phyloP scores from a whole-genome alignment of 2,329 filamentous ascomycete species.

The Raffaelea deltoideospora region DNA sequence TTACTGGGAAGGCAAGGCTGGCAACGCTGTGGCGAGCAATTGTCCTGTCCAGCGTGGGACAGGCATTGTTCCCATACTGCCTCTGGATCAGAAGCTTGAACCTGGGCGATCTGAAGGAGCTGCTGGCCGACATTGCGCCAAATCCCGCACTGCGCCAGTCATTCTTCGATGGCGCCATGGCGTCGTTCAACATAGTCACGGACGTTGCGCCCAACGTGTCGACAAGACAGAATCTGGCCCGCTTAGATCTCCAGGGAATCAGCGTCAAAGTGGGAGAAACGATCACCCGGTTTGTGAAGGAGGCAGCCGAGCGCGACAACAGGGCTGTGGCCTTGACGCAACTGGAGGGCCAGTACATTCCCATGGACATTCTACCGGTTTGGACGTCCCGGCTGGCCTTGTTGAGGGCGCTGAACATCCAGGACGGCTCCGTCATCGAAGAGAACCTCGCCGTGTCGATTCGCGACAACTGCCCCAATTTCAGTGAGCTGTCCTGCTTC shows the following conservation, averaged over 20 bases:
- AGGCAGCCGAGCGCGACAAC: constrained; percentile 22
- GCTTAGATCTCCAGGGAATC: constrained; percentile 20
- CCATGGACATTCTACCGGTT: constrained; percentile 32
- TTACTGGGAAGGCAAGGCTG: constrained; percentile 30
- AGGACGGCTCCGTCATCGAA: constrained; percentile 43
- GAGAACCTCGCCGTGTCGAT: constrained; percentile 39
- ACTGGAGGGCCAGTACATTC: constrained; percentile 35
- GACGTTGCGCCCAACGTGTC: constrained; percentile 1
- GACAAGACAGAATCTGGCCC: constrained; percentile 10
- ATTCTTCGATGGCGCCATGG: constrained; percentile 27
- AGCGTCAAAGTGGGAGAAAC: constrained; percentile 37
- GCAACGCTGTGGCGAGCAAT: constrained; percentile 54
- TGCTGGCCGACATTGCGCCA: constrained; percentile 37
- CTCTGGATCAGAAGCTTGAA: constrained; percentile 50
- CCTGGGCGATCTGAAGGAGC: constrained; percentile 42
- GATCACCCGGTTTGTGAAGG: constrained; percentile 34
- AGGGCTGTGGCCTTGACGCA: constrained; percentile 37
- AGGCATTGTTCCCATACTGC: constrained; percentile 54
- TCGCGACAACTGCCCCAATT: constrained; percentile 40
- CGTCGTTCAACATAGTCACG: constrained; percentile 16
- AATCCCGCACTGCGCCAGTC: constrained; percentile 13
- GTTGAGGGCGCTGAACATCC: constrained; percentile 43
- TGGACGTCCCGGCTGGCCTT: constrained; percentile 46
- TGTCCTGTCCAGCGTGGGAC: constrained; percentile 46
- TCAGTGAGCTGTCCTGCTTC: constrained; percentile 45